phyloP scores from a whole-genome alignment of 139 green algal species.

The Gonium pectorale region DNA sequence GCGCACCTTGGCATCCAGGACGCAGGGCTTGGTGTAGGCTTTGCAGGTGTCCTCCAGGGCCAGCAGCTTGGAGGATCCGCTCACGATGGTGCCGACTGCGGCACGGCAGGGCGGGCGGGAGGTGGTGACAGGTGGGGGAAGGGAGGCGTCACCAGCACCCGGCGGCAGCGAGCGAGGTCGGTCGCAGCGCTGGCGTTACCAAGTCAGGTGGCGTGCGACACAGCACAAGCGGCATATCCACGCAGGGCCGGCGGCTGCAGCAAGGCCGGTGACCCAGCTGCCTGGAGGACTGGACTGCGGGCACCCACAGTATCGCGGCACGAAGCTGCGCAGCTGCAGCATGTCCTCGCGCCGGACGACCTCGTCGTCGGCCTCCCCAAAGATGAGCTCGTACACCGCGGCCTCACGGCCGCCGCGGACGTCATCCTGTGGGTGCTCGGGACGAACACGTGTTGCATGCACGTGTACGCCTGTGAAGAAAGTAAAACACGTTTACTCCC shows the following conservation, averaged over 20 bases:
- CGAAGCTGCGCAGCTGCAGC: conserved; percentile 59
- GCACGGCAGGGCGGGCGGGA: no score
- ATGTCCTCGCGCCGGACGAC: conserved; percentile 54
- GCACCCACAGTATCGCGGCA: conserved; percentile 74
- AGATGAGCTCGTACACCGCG: conserved; percentile 25
- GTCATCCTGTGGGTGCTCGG: conserved; percentile 8
- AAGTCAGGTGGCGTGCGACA: no score
- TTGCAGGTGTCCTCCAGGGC: conserved; percentile 80
- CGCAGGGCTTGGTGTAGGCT: conserved; percentile 73
- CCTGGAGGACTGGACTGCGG: no score
- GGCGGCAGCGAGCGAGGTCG: no score
- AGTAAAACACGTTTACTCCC: not conserved
- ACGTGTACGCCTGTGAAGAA: not conserved
- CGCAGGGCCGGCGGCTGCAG: no score
- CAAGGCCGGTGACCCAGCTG: no score
- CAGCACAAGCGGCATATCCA: no score
- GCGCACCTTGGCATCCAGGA: conserved; percentile 83
- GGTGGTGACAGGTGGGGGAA: no score
- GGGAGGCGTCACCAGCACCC: no score
- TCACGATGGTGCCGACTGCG: conserved; percentile 57
- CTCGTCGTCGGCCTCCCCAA: not conserved
- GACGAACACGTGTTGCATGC: not conserved
- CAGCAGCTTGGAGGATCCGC: conserved; percentile 61
- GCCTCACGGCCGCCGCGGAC: conserved; percentile 26
- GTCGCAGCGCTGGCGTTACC: no score